Evolutionary conservation across 148 eudicot genomes (phyloP), one percentile per base, ranked within the genome.

Genomic region (Rhododendron williamsianum): DNA sequence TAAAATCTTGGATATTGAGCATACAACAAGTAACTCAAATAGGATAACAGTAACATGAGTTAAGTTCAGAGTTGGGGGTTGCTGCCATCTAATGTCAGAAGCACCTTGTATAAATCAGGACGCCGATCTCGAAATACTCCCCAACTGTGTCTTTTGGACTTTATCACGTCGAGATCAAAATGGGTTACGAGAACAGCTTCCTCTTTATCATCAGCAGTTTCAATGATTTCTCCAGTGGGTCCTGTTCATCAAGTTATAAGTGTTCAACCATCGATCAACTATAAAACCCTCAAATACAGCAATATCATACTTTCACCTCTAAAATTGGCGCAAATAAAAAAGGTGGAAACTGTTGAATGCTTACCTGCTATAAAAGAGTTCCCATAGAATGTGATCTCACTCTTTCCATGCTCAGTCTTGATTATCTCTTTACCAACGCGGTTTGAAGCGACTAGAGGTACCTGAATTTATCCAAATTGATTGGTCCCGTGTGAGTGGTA

Each of bases 381-480:
- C 27, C 98, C 99, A 80, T 95, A 97, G 91, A 97, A 97, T n/a
- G 98, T 97, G 88, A 97, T 97, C 89, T 91, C 91, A 87, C 99
- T 97, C 46, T 91, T 91, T 54, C 99, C 98, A 89, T 97, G 98
- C 90, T 97, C 99, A 15, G 98, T 94, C 86, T 92, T 87, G 69
- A 95, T 92, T 80, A 89, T 86, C 90, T 97, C 96, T 86, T 95
- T 95, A 52, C 98, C 99, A 19, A 95, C 89, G 85, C 98, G 98
- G 89, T 97, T 97, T 81, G 98, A 94, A 85, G 99, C 96, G n/a
- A 97, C 98, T 81, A 97, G 88, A 89, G 99, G 99, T 67, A 97
- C 99, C 99, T 97, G 89, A 78, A 82, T 67, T 78, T 72, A 82
- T 33, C 67, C 9, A 83, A 84, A 87, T 56, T 58, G n/a, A 81